Percentiles rank a stretch among this genome's conserved stretches.
These are phyloP conservation scores for Pyropia haitanensis DNA, from an alignment of 23 red algal species.

Conservation along the genomic window DNA sequence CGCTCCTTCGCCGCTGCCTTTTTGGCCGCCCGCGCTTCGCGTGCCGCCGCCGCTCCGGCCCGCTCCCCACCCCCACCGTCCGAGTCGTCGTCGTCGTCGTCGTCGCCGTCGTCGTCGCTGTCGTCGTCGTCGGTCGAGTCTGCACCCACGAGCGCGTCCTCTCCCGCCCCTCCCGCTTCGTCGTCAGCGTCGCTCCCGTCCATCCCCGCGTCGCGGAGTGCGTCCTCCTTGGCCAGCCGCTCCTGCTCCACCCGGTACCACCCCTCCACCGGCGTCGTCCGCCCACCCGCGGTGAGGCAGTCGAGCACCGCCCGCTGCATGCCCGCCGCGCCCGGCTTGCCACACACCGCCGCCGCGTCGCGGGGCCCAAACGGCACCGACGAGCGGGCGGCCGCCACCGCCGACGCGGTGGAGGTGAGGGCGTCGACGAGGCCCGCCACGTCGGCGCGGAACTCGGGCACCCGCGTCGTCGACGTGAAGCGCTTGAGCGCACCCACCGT, in stretches of 20 bases:
- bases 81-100: neutral
- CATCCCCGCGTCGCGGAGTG: conserved; percentile 26
- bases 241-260: conserved; percentile 51
- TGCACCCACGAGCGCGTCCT: neutral
- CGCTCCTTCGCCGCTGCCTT: too few species aligned
- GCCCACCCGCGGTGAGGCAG: conserved; percentile 2
- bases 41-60: neutral
- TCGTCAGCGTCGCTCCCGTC: neutral
- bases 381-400: conserved; percentile 16
- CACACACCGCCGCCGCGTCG: conserved; percentile 12
- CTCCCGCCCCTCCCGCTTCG: neutral
- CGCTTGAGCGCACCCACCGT: conserved; percentile 21
- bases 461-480: conserved; percentile 27
- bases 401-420: conserved; percentile 26
- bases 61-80: conserved; percentile 1
- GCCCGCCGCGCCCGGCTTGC: conserved; percentile 4
- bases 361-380: conserved; percentile 30
- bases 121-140: neutral
- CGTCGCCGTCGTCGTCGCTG: neutral
- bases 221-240: conserved; percentile 32
- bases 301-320: conserved; percentile 23
- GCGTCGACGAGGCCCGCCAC: conserved; percentile 30
- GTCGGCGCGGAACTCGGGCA: conserved; percentile 25
- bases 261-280: conserved; percentile 51
- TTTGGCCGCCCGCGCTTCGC: too few species aligned